Base-by-base conservation (phyloP, 1,284 basidiomycete genomes). In the Trichosporon asahii region DNA sequence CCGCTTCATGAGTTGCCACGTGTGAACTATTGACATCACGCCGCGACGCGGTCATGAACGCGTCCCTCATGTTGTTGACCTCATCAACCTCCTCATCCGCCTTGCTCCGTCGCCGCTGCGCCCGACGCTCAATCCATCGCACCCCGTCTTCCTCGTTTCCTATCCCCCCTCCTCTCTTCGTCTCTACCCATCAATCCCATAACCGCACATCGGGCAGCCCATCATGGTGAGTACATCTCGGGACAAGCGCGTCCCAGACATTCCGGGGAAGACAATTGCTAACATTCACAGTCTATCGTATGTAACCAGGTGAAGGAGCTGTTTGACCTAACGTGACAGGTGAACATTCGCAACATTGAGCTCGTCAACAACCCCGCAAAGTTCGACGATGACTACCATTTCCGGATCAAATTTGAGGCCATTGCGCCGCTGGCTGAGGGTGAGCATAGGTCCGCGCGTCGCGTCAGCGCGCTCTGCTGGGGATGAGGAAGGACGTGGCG, bases 381-480 rank as follows among this genome's bases (percentile, higher is more conserved):
- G 75, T 98, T 96, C 83, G 88, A 90, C 21, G 95, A 98, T 78
- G 87, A 91, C 46, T 99, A 98, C 85, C 88, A 90, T 76, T 98
- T 98, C 84, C 90, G 93, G 76, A 95, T 99, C 81, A 97, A 95
- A 0, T 99, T 99, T 77, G 97, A 99, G 82, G 98, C 95, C 83
- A 95, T 99, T 76, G 91, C 95, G 7, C 90, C 91, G 11, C 86
- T 99, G 66, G 89, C 91, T 78, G 95, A 98, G 78, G 95, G 94
- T 93, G 73, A 76, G 85, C 44, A 4, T 49, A 21, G 23, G 23
- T 60, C 15, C 37, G 12, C 14, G 40, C 27, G 6, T 31, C 33
- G 21, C 9, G 29, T 8, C 12, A 11, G 6, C 9, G 15, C 40
- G 63, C 29, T 37, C 35, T 4, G 11, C 37, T 2, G 29, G n/a